A percentile compares a stretch with the other conserved stretches of the same genome.
These are phyloP conservation scores for Passalora sequoiae DNA, from an alignment of 2,329 filamentous ascomycete species.

Conservation along the genomic window DNA sequence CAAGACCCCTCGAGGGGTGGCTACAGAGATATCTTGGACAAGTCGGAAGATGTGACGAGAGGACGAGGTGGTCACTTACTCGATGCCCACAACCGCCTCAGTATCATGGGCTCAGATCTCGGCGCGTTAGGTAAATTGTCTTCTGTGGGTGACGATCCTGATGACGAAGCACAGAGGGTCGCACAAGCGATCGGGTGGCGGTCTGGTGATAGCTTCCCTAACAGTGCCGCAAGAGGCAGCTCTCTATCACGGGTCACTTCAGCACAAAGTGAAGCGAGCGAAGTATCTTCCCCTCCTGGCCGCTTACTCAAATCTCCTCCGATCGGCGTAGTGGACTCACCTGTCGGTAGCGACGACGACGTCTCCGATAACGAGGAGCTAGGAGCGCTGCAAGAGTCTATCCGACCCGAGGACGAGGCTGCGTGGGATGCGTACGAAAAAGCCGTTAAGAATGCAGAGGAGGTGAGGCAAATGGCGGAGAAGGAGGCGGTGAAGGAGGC, in stretches of 20 bases:
- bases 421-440: conserved; percentile 32
- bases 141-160: conserved; percentile 25
- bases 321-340: conserved; percentile 27
- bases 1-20: conserved; percentile 70
- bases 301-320: conserved; percentile 33
- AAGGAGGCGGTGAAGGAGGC: conserved; percentile 25
- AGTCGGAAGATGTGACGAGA: conserved; percentile 43
- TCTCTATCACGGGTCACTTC: conserved; percentile 29
- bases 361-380: conserved; percentile 26
- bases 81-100: conserved; percentile 46
- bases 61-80: conserved; percentile 51
- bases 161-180: conserved; percentile 37
- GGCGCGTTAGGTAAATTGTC: conserved; percentile 31
- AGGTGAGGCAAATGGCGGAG: conserved; percentile 30
- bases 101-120: conserved; percentile 37
- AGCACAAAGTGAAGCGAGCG: conserved; percentile 23
- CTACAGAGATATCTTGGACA: conserved; percentile 71
- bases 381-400: conserved; percentile 14
- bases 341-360: conserved; percentile 22
- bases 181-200: conserved; percentile 37
- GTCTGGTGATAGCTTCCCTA: conserved; percentile 6
- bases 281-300: conserved; percentile 47
- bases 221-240: conserved; percentile 21
- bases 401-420: conserved; percentile 34
- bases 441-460: conserved; percentile 30